Conservation (phyloP, 2,329 filamentous ascomycete species). For the Penicillium sp. region DNA sequence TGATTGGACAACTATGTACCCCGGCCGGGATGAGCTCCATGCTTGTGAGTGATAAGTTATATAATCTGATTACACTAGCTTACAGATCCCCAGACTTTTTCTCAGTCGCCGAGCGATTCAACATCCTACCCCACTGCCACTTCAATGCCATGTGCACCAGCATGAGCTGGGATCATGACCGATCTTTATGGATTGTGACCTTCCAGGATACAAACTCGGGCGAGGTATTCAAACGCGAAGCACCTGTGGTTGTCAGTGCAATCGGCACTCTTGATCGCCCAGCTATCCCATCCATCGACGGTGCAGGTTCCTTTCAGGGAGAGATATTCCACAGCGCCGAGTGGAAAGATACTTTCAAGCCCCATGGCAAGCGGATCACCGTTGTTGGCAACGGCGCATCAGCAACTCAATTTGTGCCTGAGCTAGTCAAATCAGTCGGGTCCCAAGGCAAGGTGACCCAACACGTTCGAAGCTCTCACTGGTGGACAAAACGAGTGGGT, state of each 20-base stretch:
- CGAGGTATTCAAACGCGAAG: slow-evolving; percentile 5
- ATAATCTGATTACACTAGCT: too few relatives aligned
- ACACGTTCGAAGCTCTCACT: slow-evolving; percentile 11
- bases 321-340: slow-evolving; percentile 29
- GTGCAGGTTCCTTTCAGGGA: slow-evolving; percentile 24
- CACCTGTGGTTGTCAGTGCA: slow-evolving; percentile 10
- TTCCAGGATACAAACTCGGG: slow-evolving; percentile 5
- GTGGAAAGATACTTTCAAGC: slow-evolving; percentile 22
- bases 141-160: slow-evolving; percentile 5
- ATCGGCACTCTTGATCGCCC: slow-evolving; percentile 13
- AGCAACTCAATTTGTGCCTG: slow-evolving; percentile 15
- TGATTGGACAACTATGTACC: slow-evolving; percentile 7
- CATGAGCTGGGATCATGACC: not conserved
- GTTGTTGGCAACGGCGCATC: slow-evolving; percentile 13
- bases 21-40: slow-evolving; percentile 7
- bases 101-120: not conserved
- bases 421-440: slow-evolving; percentile 9
- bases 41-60: not conserved
- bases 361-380: slow-evolving; percentile 6
- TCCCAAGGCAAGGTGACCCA: slow-evolving; percentile 10
- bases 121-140: not conserved
- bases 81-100: not conserved
- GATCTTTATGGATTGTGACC: slow-evolving; percentile 2
- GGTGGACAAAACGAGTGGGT: slow-evolving; percentile 14
- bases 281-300: slow-evolving; percentile 29